Evolutionary conservation across 2,329 filamentous ascomycete species (phyloP), one percentile per base, ranked within the genome.

Genomic region (Venturia oleaginea): DNA sequence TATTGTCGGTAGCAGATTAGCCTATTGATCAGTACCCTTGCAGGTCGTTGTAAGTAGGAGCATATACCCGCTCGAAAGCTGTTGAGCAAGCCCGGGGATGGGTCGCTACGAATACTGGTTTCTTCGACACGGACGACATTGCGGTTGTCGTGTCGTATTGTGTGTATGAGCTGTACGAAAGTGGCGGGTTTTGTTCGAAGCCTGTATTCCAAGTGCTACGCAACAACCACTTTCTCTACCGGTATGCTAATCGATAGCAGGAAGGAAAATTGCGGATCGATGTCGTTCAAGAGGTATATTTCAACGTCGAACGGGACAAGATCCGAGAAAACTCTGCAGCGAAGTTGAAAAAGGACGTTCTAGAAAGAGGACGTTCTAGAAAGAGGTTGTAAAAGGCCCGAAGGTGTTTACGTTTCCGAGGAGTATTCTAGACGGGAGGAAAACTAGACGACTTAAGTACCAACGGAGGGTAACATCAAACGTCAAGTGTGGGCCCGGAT

Each of bases 51-150:
- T 37, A 38, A 27, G 15, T 37, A 57, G 38, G 62, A 40, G n/a
- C 8, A 42, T 42, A 73, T 81, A 95, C 93, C 77, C 93, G 84
- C 81, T 99, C 94, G 79, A 97, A 99, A 37, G 94, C 94, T 60
- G 94, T 97, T 65, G 92, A 97, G 80, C 92, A 97, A 68, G 93
- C 91, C 77, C 94, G 84, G 42, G 94, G 94, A 77, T 97, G 93
- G 71, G 94, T 97, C 65, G 88, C 91, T 72, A 94, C 87, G 75
- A 97, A 97, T 75, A 97, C 90, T 46, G 90, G 89, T 73, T 87
- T 94, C 75, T 79, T 83, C 70, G 88, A 86, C 89, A 92, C 92
- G 15, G 51, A 34, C 51, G 30, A 32, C 19, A n/a, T 55, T 30
- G 27, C 43, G 15, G 37, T 42, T 46, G 46, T 55, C 37, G 37